Base-by-base conservation (phyloP, 805 yeast genomes). In the Hanseniaspora singularis region DNA sequence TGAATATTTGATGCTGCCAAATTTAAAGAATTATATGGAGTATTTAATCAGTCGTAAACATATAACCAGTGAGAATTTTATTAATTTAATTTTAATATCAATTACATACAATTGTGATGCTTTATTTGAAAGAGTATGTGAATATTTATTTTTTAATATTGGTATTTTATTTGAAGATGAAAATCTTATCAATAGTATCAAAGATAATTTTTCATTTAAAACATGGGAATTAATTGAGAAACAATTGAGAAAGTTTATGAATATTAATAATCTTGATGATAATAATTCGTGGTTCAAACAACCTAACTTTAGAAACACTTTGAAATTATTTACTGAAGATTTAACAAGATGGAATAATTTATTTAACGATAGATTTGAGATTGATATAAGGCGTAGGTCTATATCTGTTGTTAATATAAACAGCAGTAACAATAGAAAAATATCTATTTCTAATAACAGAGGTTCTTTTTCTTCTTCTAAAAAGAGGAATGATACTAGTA, bases 101-200 rank as follows among this genome's bases (percentile, higher is more conserved):
- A 69, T 69, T 38, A 54, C 63, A 16, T 63, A 70, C 39, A 60
- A 70, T 18, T 81, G 86, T 6, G 58, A 62, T 11, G 73, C 78
- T 52, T 59, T 87, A 31, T 67, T 76, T 50, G 67, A 69, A 41
- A 72, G 74, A 46, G 75, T 94, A 56, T 64, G 79, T 22, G 78
- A 85, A 79, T 81, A 73, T 53, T 66, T 84, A 11, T 76, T 73
- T 52, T 69, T 73, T 52, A 84, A 85, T 57, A 62, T 82, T 47
- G 86, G 78, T 26, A 56, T 75, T 3, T 55, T 83, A 14, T 63
- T 86, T 28, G 71, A 76, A 45, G 79, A 77, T 19, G 61, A 62
- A 1, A 11, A 19, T 18, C 18, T 37, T 2, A 43, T 43, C 10
- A 66, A 67, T 46, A 50, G 59, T 1, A 51, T 71, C 1, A 56